Evolutionary conservation across 1,284 basidiomycete species (phyloP), one percentile per base, ranked within the genome.

Genomic region (Tilletiaria anomala): DNA sequence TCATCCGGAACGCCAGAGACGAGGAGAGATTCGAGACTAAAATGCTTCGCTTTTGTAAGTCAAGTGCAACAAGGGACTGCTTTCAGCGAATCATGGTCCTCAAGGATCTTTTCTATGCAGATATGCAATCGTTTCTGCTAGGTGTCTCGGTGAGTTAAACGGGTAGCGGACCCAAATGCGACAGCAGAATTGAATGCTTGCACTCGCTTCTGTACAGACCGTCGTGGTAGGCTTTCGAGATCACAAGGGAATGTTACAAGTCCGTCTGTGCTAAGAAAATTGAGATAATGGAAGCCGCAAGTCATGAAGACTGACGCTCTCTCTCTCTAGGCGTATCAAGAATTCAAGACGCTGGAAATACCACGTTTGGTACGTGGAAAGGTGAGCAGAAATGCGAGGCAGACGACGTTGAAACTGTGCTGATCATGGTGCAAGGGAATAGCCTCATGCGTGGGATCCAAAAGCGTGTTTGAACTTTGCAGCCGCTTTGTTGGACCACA

Each of bases 81-180:
- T n/a, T 29, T 8, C 8, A 8, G 10, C 26, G 10, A 29, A n/a
- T 29, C 10, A n/a, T n/a, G n/a, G n/a, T n/a, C n/a, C n/a, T n/a
- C n/a, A n/a, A n/a, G n/a, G n/a, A n/a, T n/a, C n/a, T n/a, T n/a
- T n/a, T n/a, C 26, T 29, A n/a, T n/a, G 10, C 26, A 29, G 26
- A 29, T 45, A 80, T 91, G 45, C 91, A 97, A 62, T 89, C 84
- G 2, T 94, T 86, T 68, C 73, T 94, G 16, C 75, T 94, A 32
- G 87, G 88, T 33, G 80, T 93, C 16, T 83, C 83, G 11, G 47
- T 41, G 59, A 79, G 96, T 39, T 29, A 29, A 8, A n/a, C 26
- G 26, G 26, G n/a, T 29, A 29, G 10, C 8, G n/a, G 26, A 29
- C 26, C n/a, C 26, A 78, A 14, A 70, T 75, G 20, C 87, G 87